These are phyloP conservation scores for Phytopythium cucurbitacearum DNA, from an alignment of 352 stramenopile genomes.

Conservation along the genomic window DNA sequence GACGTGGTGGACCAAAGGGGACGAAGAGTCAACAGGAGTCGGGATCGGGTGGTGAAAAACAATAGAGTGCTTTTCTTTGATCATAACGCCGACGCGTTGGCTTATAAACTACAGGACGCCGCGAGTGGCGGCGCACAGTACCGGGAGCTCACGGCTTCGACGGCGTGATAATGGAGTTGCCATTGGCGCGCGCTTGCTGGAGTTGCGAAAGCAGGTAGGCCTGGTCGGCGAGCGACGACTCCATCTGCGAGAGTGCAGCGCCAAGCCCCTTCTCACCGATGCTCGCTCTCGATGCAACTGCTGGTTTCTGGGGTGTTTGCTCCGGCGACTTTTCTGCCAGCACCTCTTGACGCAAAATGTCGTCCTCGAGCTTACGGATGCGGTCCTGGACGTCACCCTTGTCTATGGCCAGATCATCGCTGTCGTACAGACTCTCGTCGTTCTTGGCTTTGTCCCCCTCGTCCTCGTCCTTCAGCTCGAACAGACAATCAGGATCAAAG, in stretches of 20 bases:
- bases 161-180: neutral
- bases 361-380: too few species aligned
- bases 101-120: conserved; percentile 7
- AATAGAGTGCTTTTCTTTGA: too few species aligned
- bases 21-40: neutral
- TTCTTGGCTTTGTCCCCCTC: conserved; percentile 5
- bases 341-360: too few species aligned
- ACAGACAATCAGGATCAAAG: conserved; percentile 31
- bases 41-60: too few species aligned
- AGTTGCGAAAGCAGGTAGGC: conserved; percentile 34
- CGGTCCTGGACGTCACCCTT: neutral
- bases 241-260: conserved; percentile 33
- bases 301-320: too few species aligned
- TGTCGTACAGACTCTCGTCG: neutral
- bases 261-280: conserved; percentile 4
- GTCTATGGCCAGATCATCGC: neutral
- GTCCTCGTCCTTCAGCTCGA: conserved; percentile 29
- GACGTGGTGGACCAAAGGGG: conserved; percentile 2
- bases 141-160: neutral
- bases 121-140: neutral
- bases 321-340: too few species aligned
- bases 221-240: conserved; percentile 52
- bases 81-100: too few species aligned
- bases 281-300: too few species aligned
- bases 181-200: neutral